Conservation (phyloP, 2,329 filamentous ascomycete species). For the Fusarium sp. region DNA sequence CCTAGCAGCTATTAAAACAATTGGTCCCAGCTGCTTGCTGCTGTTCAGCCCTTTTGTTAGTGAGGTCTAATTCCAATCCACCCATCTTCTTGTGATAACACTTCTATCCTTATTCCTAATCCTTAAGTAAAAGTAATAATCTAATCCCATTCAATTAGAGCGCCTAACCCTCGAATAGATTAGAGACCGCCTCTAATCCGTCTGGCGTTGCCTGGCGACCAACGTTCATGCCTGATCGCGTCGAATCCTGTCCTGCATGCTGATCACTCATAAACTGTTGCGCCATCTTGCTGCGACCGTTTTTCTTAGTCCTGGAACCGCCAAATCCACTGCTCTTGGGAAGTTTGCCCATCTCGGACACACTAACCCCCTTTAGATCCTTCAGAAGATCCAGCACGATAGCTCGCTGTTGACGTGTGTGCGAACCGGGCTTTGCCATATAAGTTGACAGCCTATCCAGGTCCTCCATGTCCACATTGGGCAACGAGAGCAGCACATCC, state of each 20-base stretch:
- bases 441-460: conserved; percentile 75
- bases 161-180: conserved; percentile 60
- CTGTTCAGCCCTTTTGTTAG: conserved; percentile 13
- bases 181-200: conserved; percentile 67
- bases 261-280: conserved; percentile 74
- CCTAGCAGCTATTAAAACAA: conserved; percentile 8
- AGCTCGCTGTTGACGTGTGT: conserved; percentile 82
- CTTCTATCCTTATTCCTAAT: conserved; percentile 1
- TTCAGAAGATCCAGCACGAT: conserved; percentile 87
- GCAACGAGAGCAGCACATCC: conserved; percentile 82
- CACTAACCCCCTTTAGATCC: conserved; percentile 88
- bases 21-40: conserved; percentile 7
- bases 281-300: conserved; percentile 65
- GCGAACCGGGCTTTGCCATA: conserved; percentile 69
- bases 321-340: conserved; percentile 63
- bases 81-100: conserved; percentile 12
- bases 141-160: neutral
- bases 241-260: conserved; percentile 49
- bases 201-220: conserved; percentile 61
- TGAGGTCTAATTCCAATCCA: conserved; percentile 8
- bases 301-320: conserved; percentile 47
- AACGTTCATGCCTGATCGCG: conserved; percentile 48
- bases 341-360: conserved; percentile 93
- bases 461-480: conserved; percentile 77
- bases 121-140: neutral